Conservation (phyloP, 768 basidiomycete genomes). For the Rhodotorula paludigena region DNA sequence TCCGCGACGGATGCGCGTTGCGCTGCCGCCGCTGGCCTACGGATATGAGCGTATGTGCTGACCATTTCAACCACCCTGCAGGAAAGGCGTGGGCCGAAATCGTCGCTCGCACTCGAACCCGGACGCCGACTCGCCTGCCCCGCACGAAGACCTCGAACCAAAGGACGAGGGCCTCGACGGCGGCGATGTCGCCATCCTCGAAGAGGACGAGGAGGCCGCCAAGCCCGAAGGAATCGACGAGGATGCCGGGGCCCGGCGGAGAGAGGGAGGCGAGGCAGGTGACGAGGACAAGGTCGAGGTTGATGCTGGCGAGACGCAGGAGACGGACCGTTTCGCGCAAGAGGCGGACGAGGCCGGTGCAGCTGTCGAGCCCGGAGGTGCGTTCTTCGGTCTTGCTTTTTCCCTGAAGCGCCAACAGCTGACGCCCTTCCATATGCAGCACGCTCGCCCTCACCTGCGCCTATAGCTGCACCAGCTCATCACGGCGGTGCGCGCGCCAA, state of each 20-base stretch:
- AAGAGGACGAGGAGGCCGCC: too few relatives aligned
- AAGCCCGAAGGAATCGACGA: not conserved
- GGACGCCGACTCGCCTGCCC: not conserved
- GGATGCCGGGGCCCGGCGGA: not conserved
- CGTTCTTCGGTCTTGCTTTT: not conserved
- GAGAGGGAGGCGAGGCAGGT: not conserved
- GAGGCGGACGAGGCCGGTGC: slow-evolving; percentile 5
- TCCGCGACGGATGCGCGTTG: too few relatives aligned
- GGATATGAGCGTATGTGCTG: not conserved
- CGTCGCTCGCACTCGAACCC: slow-evolving; percentile 6
- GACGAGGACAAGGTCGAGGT: not conserved
- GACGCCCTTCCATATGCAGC: not conserved
- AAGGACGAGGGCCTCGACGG: not conserved
- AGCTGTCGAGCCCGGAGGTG: slow-evolving; percentile 52
- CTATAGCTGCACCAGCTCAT: not conserved
- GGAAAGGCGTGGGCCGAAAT: not conserved
- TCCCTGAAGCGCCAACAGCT: too few relatives aligned
- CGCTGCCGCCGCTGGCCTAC: not conserved
- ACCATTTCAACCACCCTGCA: not conserved
- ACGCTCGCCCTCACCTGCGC: slow-evolving; percentile 10
- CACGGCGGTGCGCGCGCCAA: slow-evolving; percentile 41
- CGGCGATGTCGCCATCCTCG: not conserved
- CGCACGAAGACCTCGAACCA: not conserved
- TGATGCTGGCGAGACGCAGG: not conserved
- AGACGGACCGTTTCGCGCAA: too few relatives aligned